Evolutionary conservation across 1,139 yeast species (phyloP).

Genomic region (Debaryomyces subglobosus): DNA sequence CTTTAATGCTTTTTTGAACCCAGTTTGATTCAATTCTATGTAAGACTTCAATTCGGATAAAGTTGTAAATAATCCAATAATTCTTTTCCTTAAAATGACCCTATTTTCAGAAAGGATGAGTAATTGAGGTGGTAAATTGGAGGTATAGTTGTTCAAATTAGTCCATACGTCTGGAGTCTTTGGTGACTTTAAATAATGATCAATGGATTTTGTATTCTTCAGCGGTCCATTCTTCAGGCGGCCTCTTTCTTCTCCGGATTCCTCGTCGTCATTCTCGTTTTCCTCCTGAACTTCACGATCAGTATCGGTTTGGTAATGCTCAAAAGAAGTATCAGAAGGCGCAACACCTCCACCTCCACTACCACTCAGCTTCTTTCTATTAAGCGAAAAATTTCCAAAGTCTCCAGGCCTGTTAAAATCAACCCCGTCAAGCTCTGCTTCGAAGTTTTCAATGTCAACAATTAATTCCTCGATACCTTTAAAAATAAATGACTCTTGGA

Average conservation of each 20-base stretch:
- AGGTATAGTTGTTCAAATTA: constrained; percentile 24
- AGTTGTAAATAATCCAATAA: constrained; percentile 59
- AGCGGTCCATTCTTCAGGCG: constrained; percentile 14
- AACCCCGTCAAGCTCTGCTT: constrained; percentile 28
- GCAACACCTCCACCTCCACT: constrained; percentile 14
- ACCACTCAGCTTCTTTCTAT: constrained; percentile 14
- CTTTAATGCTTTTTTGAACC: constrained; percentile 68
- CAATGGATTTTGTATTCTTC: constrained; percentile 36
- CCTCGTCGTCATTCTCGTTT: constrained; percentile 15
- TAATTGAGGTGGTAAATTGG: constrained; percentile 43
- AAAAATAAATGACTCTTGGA: constrained; percentile 53
- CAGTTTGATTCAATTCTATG: constrained; percentile 67
- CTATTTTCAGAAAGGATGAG: constrained; percentile 45
- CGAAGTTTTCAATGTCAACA: constrained; percentile 52
- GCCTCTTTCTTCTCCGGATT: constrained; percentile 12
- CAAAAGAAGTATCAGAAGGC: constrained; percentile 23
- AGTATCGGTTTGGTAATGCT: constrained; percentile 24
- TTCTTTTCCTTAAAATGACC: constrained; percentile 57
- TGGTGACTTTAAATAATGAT: constrained; percentile 43
- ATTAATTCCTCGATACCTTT: constrained; percentile 54
- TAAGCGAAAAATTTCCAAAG: constrained; percentile 9
- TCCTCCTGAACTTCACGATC: constrained; percentile 33
- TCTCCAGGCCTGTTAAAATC: not conserved
- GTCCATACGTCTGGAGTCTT: constrained; percentile 42
- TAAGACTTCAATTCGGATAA: constrained; percentile 67